Evolutionary conservation across 768 basidiomycete genomes (phyloP).

Genomic region (Dentipellis fragilis): DNA sequence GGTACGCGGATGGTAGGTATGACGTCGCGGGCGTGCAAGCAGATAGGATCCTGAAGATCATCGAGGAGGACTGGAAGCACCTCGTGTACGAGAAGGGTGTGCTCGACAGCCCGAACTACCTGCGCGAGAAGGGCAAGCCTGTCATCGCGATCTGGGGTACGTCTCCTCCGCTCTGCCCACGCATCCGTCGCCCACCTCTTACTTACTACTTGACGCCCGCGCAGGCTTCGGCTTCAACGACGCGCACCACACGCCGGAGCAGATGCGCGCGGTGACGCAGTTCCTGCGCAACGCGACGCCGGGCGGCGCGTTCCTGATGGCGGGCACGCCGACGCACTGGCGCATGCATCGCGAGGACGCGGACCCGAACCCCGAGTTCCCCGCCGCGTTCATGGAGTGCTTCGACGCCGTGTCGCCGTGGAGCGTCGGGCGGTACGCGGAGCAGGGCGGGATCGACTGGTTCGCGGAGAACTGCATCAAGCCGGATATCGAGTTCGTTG

Average conservation of each 20-base stretch:
- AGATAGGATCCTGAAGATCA: constrained; percentile 52
- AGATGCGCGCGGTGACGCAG: constrained; percentile 41
- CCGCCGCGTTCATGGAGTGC: constrained; percentile 62
- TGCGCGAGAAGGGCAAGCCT: constrained; percentile 57
- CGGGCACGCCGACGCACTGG: constrained; percentile 67
- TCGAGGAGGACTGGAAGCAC: constrained; percentile 69
- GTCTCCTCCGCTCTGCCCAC: constrained; percentile 2
- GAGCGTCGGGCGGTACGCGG: constrained; percentile 65
- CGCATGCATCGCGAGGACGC: constrained; percentile 61
- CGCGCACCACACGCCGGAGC: constrained; percentile 49
- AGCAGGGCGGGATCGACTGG: constrained; percentile 48
- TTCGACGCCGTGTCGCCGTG: constrained; percentile 79
- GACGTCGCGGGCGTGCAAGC: constrained; percentile 73
- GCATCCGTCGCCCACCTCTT: not conserved
- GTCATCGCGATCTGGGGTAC: constrained; percentile 70
- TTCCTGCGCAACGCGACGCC: constrained; percentile 56
- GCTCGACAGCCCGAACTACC: constrained; percentile 64
- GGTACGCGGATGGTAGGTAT: constrained; percentile 41
- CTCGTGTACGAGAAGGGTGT: constrained; percentile 51
- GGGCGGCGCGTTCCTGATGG: constrained; percentile 67
- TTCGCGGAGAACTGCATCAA: constrained; percentile 57
- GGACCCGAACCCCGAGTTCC: constrained; percentile 55
- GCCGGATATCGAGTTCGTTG: constrained; percentile 53
- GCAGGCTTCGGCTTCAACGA: constrained; percentile 64
- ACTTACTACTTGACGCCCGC: not conserved